Evolutionary conservation across 768 basidiomycete species (phyloP).

Genomic region (Tulasnella sp.): DNA sequence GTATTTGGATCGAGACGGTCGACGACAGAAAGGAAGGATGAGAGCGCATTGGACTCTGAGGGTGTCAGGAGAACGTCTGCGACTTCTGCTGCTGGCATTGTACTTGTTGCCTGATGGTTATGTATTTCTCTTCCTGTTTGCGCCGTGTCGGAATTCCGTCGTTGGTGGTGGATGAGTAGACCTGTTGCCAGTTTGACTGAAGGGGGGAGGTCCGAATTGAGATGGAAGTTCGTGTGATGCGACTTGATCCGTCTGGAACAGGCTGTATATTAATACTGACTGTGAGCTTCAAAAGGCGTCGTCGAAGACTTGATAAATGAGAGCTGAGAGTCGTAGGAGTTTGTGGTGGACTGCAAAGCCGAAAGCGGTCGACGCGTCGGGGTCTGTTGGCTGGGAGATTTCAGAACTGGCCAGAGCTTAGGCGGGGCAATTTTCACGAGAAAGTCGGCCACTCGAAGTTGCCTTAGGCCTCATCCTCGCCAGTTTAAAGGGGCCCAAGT

Average conservation of each 20-base stretch:
- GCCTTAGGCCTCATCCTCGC: neutral
- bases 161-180: neutral
- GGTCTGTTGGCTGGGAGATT: neutral
- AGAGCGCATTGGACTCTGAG: constrained; percentile 61
- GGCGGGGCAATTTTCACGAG: constrained; percentile 9
- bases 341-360: neutral
- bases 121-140: neutral
- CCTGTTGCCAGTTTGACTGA: constrained; percentile 9
- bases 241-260: no score
- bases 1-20: constrained; percentile 44
- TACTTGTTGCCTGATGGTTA: neutral
- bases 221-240: neutral
- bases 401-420: neutral
- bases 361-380: neutral
- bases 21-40: constrained; percentile 59
- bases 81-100: neutral
- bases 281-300: neutral
- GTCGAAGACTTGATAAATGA: neutral
- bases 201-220: neutral
- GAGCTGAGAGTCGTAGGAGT: neutral
- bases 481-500: neutral
- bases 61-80: constrained; percentile 49
- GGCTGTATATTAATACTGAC: neutral
- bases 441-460: neutral
- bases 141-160: neutral